Base-by-base conservation (phyloP, 2,329 filamentous ascomycete species). In the Arthrinium phaeospermum region DNA sequence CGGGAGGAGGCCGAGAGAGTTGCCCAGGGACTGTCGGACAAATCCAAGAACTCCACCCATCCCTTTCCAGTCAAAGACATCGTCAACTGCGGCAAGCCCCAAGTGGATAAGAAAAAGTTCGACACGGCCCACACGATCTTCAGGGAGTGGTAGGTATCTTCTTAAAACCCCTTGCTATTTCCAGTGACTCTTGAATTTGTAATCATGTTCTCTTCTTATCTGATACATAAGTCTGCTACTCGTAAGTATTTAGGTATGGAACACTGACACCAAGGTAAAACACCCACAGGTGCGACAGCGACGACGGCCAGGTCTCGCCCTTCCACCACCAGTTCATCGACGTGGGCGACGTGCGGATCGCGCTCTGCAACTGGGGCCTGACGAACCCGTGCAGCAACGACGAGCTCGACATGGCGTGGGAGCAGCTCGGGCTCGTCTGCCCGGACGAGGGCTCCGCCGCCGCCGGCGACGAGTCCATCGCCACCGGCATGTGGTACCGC, bases 281-380 rank as follows among this genome's bases (percentile, higher is more conserved):
- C 19, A 16, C 12, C 10, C 24, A 22, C 16, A 64, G 57, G 57
- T 64, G 57, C 22, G 57, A 64, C 34, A 64, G 34, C 57, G 57
- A 64, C 3, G 34, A 37, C 10, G 57, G 57, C 30, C 1, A n/a
- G 2, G 57, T 41, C 1, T 1, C 7, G 10, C 22, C 57, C 30
- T 64, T 64, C 34, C 7, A 13, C 34, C 57, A 64, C 57, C 57
- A 34, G 30, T 64, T n/a, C 19, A n/a, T 41, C 19, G 57, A 64
- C 34, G 22, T 41, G 22, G 34, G 57, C 57, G 13, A 34, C 57
- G 57, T 64, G 34, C 57, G 57, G 19, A 14, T 64, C 57, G 57
- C 57, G 19, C 5, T 64, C 34, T 64, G 57, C 57, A 64, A 64
- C 57, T 64, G 57, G 57, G 57, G 57, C 34, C 30, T 64, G 19